Evolutionary conservation across 192 early-diverging fungal genomes (phyloP), one percentile per base, ranked within the genome.

Genomic region (Podila horticola): DNA sequence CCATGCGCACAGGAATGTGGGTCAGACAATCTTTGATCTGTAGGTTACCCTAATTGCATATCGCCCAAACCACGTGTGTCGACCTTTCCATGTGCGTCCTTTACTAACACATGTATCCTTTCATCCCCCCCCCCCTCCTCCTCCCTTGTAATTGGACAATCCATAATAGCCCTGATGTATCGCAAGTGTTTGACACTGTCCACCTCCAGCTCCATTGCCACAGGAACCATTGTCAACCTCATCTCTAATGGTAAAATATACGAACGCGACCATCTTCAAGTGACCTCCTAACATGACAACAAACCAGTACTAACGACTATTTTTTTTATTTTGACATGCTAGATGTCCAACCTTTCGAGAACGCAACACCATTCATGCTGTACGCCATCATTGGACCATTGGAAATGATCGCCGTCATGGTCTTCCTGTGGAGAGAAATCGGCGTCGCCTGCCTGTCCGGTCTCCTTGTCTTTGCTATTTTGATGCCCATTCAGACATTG

Each of bases 271-370:
- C n/a, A n/a, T n/a, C n/a, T 10, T 59, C 50, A 57, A 28, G 30
- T 3, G 20, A 57, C 30, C 30, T 26, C 9, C 0, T 30, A n/a
- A 20, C n/a, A 22, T 13, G 7, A 62, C 24, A 66, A 45, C 9
- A 48, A 66, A 20, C 26, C 19, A 30, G 11, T 19, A 52, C n/a
- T 58, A 72, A 64, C 70, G 4, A n/a, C 30, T 26, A 15, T 70
- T 26, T 41, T 34, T 22, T 51, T 41, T 3, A 67, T 19, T 11
- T n/a, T 33, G 22, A n/a, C 11, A 31, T 12, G 10, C 28, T 66
- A 84, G 82, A 84, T 70, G 71, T 84, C 20, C 82, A 84, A 26
- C 82, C 82, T 2, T 79, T 84, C 58, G 82, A 84, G 24, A 84
- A 84, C 24, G 75, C 82, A 3, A 71, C 82, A 11, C 82, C 82